Conservation (phyloP, 2,329 filamentous ascomycete species). For the Ophiostoma piceae region DNA sequence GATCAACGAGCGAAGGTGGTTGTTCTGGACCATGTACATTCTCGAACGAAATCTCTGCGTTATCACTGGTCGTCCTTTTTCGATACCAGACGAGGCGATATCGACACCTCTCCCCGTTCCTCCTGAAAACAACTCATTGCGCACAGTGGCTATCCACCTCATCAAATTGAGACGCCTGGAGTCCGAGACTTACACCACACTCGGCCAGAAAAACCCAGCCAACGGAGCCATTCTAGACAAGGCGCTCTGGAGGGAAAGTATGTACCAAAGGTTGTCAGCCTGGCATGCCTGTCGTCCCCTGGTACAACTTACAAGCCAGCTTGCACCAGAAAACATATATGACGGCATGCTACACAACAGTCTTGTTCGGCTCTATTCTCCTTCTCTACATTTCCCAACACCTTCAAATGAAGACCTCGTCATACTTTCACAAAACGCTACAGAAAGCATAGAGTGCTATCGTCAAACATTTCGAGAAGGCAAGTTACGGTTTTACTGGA, state of each 20-base stretch:
- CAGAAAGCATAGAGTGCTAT: not conserved
- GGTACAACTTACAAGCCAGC: not conserved
- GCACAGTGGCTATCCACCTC: not conserved
- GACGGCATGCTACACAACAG: not conserved
- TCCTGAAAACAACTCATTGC: not conserved
- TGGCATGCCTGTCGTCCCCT: not conserved
- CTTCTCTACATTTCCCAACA: not conserved
- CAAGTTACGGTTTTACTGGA: not conserved
- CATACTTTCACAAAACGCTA: not conserved
- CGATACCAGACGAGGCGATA: not conserved
- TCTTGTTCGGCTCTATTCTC: constrained; percentile 1
- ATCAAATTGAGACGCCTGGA: not conserved
- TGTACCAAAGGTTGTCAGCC: not conserved
- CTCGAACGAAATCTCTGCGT: not conserved
- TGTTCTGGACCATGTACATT: constrained; percentile 6
- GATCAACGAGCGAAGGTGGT: not conserved
- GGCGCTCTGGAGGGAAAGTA: not conserved
- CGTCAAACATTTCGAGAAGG: not conserved
- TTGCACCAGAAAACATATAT: not conserved
- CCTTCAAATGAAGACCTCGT: constrained; percentile 21
- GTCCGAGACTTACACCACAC: not conserved
- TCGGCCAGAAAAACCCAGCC: not conserved
- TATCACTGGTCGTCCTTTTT: not conserved
- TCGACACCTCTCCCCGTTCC: not conserved
- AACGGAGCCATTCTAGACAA: not conserved